A percentile compares a stretch with the other conserved stretches of the same genome.
phyloP scores from a whole-genome alignment of 179 eudicot genomes.

The Beta corolliflora region DNA sequence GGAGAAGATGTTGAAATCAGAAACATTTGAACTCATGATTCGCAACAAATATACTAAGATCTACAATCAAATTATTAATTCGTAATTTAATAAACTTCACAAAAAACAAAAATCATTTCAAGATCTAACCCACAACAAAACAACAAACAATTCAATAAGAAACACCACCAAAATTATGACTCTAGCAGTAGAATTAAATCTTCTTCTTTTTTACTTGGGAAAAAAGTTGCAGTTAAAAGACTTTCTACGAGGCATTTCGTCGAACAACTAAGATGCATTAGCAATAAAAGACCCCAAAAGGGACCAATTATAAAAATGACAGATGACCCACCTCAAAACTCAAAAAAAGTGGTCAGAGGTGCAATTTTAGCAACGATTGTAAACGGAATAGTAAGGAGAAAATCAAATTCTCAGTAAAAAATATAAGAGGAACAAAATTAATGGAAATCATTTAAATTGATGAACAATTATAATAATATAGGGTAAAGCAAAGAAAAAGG shows the following conservation, averaged over 20 bases:
- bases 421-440: not conserved
- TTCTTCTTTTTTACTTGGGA: no score
- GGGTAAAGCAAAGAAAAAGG: not conserved
- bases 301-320: not conserved
- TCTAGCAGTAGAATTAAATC: not conserved
- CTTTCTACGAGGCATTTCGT: slow-evolving; percentile 18
- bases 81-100: no score
- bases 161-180: not conserved
- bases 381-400: no score
- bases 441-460: not conserved
- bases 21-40: no score
- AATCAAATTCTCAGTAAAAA: not conserved
- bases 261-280: slow-evolving; percentile 22
- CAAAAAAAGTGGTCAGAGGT: no score
- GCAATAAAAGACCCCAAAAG: not conserved
- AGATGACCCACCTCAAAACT: no score
- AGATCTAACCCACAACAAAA: no score
- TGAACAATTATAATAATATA: not conserved
- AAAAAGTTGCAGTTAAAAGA: not conserved
- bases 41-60: no score
- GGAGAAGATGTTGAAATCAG: no score
- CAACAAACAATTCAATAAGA: no score
- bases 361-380: not conserved
- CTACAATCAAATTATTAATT: no score
- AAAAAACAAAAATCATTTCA: no score